Base-by-base conservation (phyloP, 2,329 filamentous ascomycete species). In the Tolypocladium tundrense region DNA sequence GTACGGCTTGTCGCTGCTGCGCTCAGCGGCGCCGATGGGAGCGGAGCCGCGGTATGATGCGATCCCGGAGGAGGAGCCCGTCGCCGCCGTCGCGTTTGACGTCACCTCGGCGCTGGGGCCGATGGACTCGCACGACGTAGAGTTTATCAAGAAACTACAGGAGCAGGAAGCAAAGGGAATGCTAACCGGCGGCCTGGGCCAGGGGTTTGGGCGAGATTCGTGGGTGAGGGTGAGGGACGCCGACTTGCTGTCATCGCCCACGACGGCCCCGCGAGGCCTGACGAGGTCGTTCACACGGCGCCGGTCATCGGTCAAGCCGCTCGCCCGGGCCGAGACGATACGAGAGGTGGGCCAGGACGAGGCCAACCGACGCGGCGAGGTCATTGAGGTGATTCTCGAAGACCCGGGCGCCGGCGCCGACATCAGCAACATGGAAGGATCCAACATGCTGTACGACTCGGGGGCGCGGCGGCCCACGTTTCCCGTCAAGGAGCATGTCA, bases 171-270 rank as follows among this genome's bases (percentile, higher is more conserved):
- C 81, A 2, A 75, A 70, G 9, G 83, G 82, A 2, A 75, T 72
- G 41, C 69, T 86, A 33, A 85, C 82, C 0, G 80, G 82, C n/a
- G 84, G 83, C 0, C 64, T 86, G 13, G 83, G 84, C 1, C 70
- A 72, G 40, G 84, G 83, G 2, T 79, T 81, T 60, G 73, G 68
- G 33, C 74, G 81, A 0, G 74, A 77, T 33, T 69, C 74, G 3
- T 77, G 68, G 2, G 70, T 86, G 24, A 77, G 69, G 27, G 76
- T 86, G 21, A 77, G 69, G 27, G 77, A 79, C 62, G 74, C 75
- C 0, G 78, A 83, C n/a, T 71, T 86, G 37, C 63, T 82, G 19
- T 71, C 77, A 2, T 64, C 68, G 4, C 69, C 70, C 1, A 67
- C 64, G 3, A 63, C 69, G 3, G 60, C 70, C 1, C 70, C 72